A percentile compares a stretch with the other conserved stretches of the same genome.
These are phyloP conservation scores for Fusarium sp. DNA, from an alignment of 2,329 filamentous ascomycete species.

Conservation along the genomic window DNA sequence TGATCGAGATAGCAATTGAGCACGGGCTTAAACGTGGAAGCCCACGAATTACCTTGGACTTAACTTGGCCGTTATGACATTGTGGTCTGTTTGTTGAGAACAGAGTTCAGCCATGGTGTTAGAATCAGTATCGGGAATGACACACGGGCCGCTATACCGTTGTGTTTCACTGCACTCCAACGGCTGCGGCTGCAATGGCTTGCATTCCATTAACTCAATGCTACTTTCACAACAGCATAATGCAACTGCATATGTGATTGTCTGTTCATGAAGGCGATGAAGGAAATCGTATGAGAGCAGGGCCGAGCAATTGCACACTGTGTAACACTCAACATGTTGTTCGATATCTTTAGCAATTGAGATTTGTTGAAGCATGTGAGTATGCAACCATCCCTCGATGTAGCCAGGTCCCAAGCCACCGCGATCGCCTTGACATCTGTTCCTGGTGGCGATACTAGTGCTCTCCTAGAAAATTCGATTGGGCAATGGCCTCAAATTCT, in stretches of 20 bases:
- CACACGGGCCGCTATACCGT: conserved; percentile 27
- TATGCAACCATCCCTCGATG: conserved; percentile 18
- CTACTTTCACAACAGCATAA: neutral
- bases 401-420: conserved; percentile 15
- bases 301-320: neutral
- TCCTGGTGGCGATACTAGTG: conserved; percentile 35
- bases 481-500: conserved; percentile 25
- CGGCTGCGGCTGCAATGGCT: conserved; percentile 24
- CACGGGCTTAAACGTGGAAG: conserved; percentile 6
- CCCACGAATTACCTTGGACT: conserved; percentile 3
- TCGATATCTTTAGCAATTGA: neutral
- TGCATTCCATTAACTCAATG: conserved; percentile 12
- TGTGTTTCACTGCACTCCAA: conserved; percentile 23
- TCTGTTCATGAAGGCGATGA: neutral
- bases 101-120: conserved; percentile 31
- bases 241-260: neutral
- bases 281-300: neutral
- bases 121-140: conserved; percentile 18
- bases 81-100: conserved; percentile 1
- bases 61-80: neutral
- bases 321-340: conserved; percentile 14
- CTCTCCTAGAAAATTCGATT: conserved; percentile 11
- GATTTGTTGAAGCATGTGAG: conserved; percentile 17
- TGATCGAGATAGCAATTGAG: conserved; percentile 7
- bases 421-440: conserved; percentile 20